phyloP scores from a whole-genome alignment of 2,329 filamentous ascomycete genomes.

The Phyllosticta capitalensis region DNA sequence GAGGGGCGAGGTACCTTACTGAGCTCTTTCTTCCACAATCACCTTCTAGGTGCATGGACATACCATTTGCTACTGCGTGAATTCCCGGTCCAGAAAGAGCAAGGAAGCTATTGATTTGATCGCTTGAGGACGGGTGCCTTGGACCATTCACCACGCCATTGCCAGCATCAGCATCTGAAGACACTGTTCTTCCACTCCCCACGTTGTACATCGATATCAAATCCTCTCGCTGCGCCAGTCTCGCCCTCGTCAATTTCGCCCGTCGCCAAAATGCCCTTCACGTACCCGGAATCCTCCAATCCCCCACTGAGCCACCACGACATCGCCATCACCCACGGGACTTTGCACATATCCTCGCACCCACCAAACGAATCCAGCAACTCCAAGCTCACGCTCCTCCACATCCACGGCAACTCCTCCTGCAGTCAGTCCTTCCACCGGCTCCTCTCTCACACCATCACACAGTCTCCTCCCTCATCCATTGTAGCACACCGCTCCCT shows the following conservation, averaged over 20 bases:
- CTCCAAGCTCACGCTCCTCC: slow-evolving; percentile 18
- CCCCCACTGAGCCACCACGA: neutral
- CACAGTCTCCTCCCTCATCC: slow-evolving; percentile 7
- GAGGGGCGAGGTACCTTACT: neutral
- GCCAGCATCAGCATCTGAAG: neutral
- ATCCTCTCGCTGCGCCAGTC: neutral
- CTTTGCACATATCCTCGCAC: neutral
- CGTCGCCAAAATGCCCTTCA: neutral
- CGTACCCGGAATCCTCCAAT: neutral
- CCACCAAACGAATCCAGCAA: neutral
- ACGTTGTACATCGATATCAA: neutral
- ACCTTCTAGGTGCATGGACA: neutral
- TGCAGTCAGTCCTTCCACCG: slow-evolving; percentile 20
- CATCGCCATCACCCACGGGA: slow-evolving; percentile 6
- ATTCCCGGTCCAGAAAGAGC: no score
- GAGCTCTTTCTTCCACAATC: neutral
- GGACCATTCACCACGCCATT: no score
- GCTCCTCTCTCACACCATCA: slow-evolving; percentile 14
- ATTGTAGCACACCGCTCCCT: slow-evolving; percentile 16
- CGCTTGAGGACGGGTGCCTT: no score
- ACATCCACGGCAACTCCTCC: slow-evolving; percentile 25
- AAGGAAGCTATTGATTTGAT: no score
- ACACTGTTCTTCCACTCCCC: neutral
- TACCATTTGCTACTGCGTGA: no score
- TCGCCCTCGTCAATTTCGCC: neutral